Base-by-base conservation (phyloP, 371 early-diverging fungal species). In the Dinochytrium kinnereticum region DNA sequence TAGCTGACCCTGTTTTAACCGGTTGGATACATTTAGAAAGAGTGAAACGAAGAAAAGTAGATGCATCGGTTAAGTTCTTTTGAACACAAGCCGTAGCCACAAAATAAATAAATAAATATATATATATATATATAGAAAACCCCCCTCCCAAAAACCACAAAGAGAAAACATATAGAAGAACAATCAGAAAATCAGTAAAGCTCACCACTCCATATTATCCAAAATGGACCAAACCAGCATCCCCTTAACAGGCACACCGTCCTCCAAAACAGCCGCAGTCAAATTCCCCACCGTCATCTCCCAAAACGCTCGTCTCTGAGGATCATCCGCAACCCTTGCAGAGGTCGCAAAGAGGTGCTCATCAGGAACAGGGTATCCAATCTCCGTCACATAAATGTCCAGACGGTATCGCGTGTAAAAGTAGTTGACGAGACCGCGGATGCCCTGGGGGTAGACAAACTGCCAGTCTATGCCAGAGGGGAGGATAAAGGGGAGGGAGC, bases 391-490 rank as follows among this genome's bases (percentile, higher is more conserved):
- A 30, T 51, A 51, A 30, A 68, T 51, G 33, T 73, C 73, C 59
- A 68, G 30, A 24, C 49, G 51, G 51, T 68, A 73, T 1, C 69
- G 53, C 24, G 36, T 49, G 69, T 73, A 68, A 21, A 68, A 44
- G 67, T 51, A 73, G 30, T 73, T 73, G 44, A 38, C 38, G 49
- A 73, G 51, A 21, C 66, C 66, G 13, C 69, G 36, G n/a, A 49
- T 39, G 10, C 73, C 73, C 44, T 31, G 39, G 33, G 68, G 68
- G 38, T 51, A 73, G n/a, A 59, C 59, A 36, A n/a, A 24, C 34
- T 73, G 73, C 73, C 73, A 73, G 37, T 33, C 33, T 5, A 44
- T 57, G 26, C 40, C 50, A 10, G 72, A 51, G 50, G 68, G 51
- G 15, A 66, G 13, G 50, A 26, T 33, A 34, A 39, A 36, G 40